Conservation (phyloP, 306 rosid genomes). For the Cucurbita ficifolia region DNA sequence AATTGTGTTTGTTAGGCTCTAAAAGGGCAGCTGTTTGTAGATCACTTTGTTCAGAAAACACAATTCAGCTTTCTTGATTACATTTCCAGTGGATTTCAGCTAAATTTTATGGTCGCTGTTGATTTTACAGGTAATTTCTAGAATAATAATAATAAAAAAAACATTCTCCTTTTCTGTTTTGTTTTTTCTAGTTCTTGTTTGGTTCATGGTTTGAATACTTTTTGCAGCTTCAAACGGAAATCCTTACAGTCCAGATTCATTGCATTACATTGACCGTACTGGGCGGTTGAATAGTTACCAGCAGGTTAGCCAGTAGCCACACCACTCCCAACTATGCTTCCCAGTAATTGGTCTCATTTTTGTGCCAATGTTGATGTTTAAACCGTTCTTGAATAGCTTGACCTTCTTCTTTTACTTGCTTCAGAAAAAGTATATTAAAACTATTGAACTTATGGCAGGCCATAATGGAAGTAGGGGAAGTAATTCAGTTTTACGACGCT, state of each 20-base stretch:
- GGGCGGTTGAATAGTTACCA: slow-evolving; percentile 70
- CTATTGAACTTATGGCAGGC: slow-evolving; percentile 28
- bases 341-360: too few relatives aligned
- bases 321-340: neutral
- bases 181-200: neutral
- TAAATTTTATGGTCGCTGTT: slow-evolving; percentile 86
- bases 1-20: slow-evolving; percentile 24
- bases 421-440: neutral
- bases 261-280: slow-evolving; percentile 45
- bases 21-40: slow-evolving; percentile 75
- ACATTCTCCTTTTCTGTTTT: too few relatives aligned
- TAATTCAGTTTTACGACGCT: slow-evolving; percentile 72
- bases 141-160: neutral
- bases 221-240: slow-evolving; percentile 73
- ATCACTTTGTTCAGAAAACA: slow-evolving; percentile 43
- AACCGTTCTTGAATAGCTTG: too few relatives aligned
- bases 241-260: slow-evolving; percentile 41
- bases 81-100: slow-evolving; percentile 74
- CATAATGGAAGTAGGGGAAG: slow-evolving; percentile 71
- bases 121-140: slow-evolving; percentile 60
- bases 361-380: too few relatives aligned
- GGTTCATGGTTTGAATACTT: neutral
- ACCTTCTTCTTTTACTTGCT: too few relatives aligned
- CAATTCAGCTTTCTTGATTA: slow-evolving; percentile 74
- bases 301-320: slow-evolving; percentile 30